Conservation (phyloP, 1,284 basidiomycete genomes). For the Moesziomyces globuligerus region DNA sequence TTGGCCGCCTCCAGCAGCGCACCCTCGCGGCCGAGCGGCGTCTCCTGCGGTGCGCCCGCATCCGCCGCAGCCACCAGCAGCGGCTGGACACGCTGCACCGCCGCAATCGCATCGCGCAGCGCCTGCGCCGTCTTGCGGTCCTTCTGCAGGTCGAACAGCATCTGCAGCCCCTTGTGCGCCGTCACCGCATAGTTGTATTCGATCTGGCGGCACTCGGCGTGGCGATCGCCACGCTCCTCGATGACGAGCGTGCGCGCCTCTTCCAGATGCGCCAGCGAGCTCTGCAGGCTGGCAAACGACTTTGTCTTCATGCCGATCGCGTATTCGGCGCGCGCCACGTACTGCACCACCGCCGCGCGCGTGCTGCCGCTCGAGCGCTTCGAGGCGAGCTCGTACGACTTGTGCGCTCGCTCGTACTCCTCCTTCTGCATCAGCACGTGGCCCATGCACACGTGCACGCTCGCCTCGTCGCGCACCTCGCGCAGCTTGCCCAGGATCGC, state of each 20-base stretch:
- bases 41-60: slow-evolving; percentile 8
- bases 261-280: slow-evolving; percentile 52
- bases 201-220: slow-evolving; percentile 49
- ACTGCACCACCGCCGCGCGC: slow-evolving; percentile 58
- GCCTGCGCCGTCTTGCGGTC: slow-evolving; percentile 48
- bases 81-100: slow-evolving; percentile 52
- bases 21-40: slow-evolving; percentile 28
- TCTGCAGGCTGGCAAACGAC: slow-evolving; percentile 48
- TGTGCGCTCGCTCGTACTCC: slow-evolving; percentile 61
- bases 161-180: slow-evolving; percentile 61
- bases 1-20: slow-evolving; percentile 54
- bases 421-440: slow-evolving; percentile 65
- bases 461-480: slow-evolving; percentile 63
- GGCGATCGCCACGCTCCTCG: slow-evolving; percentile 29
- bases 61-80: slow-evolving; percentile 29
- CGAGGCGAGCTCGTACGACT: slow-evolving; percentile 63
- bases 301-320: slow-evolving; percentile 58
- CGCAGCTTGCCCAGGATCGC: slow-evolving; percentile 62
- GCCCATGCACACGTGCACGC: slow-evolving; percentile 65
- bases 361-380: slow-evolving; percentile 42
- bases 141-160: slow-evolving; percentile 60
- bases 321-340: slow-evolving; percentile 61
- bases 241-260: slow-evolving; percentile 37
- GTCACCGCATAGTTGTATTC: slow-evolving; percentile 65
- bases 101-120: slow-evolving; percentile 51